Percentiles rank a stretch among this genome's conserved stretches.
phyloP scores from a whole-genome alignment of 169 alveolate species.

The Eimeria falciformis region DNA sequence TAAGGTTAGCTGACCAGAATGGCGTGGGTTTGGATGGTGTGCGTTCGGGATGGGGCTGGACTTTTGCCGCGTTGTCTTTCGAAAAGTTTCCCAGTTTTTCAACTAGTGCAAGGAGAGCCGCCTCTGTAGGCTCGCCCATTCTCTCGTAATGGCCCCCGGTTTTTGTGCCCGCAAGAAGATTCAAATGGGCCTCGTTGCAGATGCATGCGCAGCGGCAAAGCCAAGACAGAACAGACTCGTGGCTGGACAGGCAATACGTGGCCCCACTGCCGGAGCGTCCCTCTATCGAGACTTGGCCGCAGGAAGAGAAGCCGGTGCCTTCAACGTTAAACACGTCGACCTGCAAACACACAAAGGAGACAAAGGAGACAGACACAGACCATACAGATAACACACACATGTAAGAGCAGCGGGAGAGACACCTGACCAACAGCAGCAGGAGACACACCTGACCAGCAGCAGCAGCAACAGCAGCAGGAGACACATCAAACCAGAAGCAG shows the following conservation, averaged over 20 bases:
- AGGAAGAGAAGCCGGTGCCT: constrained; percentile 85
- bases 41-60: constrained; percentile 81
- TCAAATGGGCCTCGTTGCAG: constrained; percentile 85
- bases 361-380: background rate
- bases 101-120: constrained; percentile 82
- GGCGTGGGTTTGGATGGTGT: constrained; percentile 32
- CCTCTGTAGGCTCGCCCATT: constrained; percentile 94
- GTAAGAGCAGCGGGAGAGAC: background rate
- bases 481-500: too few relatives aligned
- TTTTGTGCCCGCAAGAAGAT: constrained; percentile 50
- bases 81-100: constrained; percentile 47
- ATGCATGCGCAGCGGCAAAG: constrained; percentile 82
- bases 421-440: background rate
- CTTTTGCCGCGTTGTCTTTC: constrained; percentile 84
- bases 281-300: constrained; percentile 80
- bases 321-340: constrained; percentile 82
- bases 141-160: constrained; percentile 72
- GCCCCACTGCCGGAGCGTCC: constrained; percentile 66
- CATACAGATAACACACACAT: background rate
- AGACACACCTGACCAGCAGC: background rate
- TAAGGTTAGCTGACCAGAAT: too few relatives aligned
- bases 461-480: background rate
- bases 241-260: constrained; percentile 77
- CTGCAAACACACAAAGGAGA: background rate
- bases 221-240: constrained; percentile 76